Base-by-base conservation (phyloP, 2,329 filamentous ascomycete genomes). In the Penicillium oxalicum region DNA sequence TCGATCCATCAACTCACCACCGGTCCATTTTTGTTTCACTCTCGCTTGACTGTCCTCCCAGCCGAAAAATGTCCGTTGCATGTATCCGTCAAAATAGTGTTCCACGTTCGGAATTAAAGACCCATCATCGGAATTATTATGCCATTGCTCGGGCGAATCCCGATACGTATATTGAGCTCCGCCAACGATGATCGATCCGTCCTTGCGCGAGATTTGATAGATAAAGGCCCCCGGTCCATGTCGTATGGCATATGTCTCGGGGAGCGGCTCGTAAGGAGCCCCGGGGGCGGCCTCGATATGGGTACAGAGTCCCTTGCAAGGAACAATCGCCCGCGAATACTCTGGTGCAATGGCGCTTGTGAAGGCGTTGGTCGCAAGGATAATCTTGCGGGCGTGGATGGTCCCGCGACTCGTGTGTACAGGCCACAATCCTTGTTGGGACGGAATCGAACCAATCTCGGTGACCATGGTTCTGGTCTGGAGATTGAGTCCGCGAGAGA, bases 341-440 rank as follows among this genome's bases (percentile, higher is more conserved):
- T 72, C 64, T 0, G 87, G 87, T 1, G 93, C 70, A 2, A 95
- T 75, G 49, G 84, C 78, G 2, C 86, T 87, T 0, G 88, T 90
- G 65, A 94, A 93, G 3, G 76, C 90, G 60, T 95, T 95, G 0
- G 87, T 91, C 3, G 88, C 86, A n/a, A 95, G 77, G 11, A 95
- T 76, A 11, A 94, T 80, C 28, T 81, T 78, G 4, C 71, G 68
- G 0, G 88, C 76, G 0, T 66, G 65, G 46, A 94, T 77, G 33
- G 68, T 72, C 11, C 89, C 90, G 13, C 88, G 80, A 0, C 76
- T 66, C 0, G 63, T 65, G 1, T 26, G 50, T 3, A 58, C 45
- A 0, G 41, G 35, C 53, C 53, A 55, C 4, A 41, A 41, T 1
- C 53, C 51, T 5, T 50, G 43, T 5, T 29, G 12, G 0, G 41